phyloP scores from a whole-genome alignment of 768 basidiomycete genomes.

The Amanita inopinata region DNA sequence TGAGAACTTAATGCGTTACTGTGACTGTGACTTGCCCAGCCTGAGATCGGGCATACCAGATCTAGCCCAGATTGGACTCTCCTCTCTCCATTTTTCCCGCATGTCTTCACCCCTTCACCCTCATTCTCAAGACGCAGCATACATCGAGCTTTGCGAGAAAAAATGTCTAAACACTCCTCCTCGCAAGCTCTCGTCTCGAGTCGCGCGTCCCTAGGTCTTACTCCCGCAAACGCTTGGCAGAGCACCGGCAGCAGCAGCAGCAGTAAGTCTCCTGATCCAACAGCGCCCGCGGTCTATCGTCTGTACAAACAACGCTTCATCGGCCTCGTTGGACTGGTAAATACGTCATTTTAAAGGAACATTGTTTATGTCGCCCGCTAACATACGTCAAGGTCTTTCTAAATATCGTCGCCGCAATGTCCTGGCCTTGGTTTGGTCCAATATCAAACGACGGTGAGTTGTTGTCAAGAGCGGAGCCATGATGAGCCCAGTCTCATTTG shows the following conservation, averaged over 20 bases:
- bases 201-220: no score
- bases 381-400: constrained; percentile 39
- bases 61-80: no score
- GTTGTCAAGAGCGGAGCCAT: background rate
- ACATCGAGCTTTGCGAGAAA: no score
- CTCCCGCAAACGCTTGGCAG: no score
- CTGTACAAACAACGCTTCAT: constrained; percentile 63
- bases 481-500: background rate
- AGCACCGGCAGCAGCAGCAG: no score
- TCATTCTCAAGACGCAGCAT: no score
- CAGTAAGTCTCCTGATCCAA: background rate
- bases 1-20: background rate
- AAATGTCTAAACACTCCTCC: no score
- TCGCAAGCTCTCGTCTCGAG: no score
- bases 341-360: constrained; percentile 14
- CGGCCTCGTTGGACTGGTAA: constrained; percentile 54
- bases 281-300: constrained; percentile 29
- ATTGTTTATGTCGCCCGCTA: background rate
- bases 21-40: background rate
- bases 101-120: no score
- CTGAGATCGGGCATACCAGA: no score
- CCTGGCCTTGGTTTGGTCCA: constrained; percentile 79
- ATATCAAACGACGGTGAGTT: constrained; percentile 57
- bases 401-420: constrained; percentile 54
- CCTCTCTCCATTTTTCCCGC: no score